Evolutionary conservation across 2,329 filamentous ascomycete genomes (phyloP), one percentile per base, ranked within the genome.

Genomic region (Arthrobotrys conoides): DNA sequence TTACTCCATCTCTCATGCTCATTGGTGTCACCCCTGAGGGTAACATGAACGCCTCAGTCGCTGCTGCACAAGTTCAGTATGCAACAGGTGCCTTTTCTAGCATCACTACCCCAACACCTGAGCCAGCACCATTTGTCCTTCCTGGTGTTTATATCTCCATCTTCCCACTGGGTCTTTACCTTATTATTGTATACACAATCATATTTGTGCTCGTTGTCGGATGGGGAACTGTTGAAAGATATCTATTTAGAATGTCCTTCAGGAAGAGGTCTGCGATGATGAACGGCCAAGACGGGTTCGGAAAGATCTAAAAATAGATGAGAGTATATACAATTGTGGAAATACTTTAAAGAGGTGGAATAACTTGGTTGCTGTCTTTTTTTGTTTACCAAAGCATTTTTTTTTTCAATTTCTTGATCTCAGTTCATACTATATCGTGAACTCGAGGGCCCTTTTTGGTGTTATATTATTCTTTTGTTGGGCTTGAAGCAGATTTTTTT

Each of bases 41-140:
- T 79, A 83, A 86, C 81, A 86, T 92, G 73, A 87, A 85, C 82
- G 91, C 91, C 63, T 90, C 89, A 38, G 88, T 93, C 64, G 91
- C 91, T 9, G 88, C 89, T 76, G 90, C 91, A 84, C 90, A 93
- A 83, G 91, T 91, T 16, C 88, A 89, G 5, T 94, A 93, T 81
- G 88, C 93, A 46, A 88, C 88, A 14, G 92, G 92, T 65, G 88
- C 92, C 81, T 93, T 93, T 84, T 88, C 91, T 68, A 84, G 87
- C 63, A 85, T 88, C 70, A 85, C 88, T 14, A 78, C 79, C 63
- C 66, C 80, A 75, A 83, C 86, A 2, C 85, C 87, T 20, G 83
- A 87, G 0, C 81, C 82, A 22, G 80, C 81, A 3, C 89, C 90
- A 0, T 93, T 93, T 81, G 86, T 92, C 14, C 85, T 94, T 0